Conservation (phyloP, 768 basidiomycete genomes). For the Kwoniella sp. region DNA sequence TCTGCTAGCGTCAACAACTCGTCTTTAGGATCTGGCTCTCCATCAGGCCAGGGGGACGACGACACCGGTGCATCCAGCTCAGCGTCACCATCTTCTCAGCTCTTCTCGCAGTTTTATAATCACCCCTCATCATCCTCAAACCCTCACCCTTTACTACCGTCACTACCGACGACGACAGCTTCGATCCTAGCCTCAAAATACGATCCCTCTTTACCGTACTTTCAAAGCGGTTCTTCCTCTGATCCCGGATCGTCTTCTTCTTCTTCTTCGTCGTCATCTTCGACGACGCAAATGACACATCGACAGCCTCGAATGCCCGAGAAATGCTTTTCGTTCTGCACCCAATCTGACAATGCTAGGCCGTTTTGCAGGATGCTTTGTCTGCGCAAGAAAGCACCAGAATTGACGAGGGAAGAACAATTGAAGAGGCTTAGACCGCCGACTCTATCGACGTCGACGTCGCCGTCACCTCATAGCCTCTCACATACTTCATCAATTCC, state of each 20-base stretch:
- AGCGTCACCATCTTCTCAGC: slow-evolving; percentile 2
- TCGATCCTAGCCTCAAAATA: slow-evolving; percentile 21
- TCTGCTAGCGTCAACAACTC: too few relatives aligned
- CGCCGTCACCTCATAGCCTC: neutral
- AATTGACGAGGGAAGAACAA: slow-evolving; percentile 21
- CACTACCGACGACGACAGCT: slow-evolving; percentile 9
- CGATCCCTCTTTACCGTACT: slow-evolving; percentile 19
- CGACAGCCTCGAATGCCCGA: slow-evolving; percentile 32
- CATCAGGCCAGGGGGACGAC: too few relatives aligned
- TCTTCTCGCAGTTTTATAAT: slow-evolving; percentile 19
- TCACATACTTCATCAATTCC: neutral
- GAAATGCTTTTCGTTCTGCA: slow-evolving; percentile 46
- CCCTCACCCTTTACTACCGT: slow-evolving; percentile 4
- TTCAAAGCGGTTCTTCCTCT: slow-evolving; percentile 19
- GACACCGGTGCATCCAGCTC: neutral
- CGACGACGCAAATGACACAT: neutral
- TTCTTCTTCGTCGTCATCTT: neutral
- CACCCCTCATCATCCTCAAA: slow-evolving; percentile 5
- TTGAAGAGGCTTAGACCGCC: slow-evolving; percentile 32
- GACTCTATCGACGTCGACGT: neutral
- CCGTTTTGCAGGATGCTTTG: slow-evolving; percentile 48
- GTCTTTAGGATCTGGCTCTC: too few relatives aligned
- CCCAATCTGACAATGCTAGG: slow-evolving; percentile 30
- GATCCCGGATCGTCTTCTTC: slow-evolving; percentile 12
- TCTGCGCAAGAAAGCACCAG: slow-evolving; percentile 24